Evolutionary conservation across 75 land plant genomes (phyloP).

Genomic region (Isoetes taiwanensis): DNA sequence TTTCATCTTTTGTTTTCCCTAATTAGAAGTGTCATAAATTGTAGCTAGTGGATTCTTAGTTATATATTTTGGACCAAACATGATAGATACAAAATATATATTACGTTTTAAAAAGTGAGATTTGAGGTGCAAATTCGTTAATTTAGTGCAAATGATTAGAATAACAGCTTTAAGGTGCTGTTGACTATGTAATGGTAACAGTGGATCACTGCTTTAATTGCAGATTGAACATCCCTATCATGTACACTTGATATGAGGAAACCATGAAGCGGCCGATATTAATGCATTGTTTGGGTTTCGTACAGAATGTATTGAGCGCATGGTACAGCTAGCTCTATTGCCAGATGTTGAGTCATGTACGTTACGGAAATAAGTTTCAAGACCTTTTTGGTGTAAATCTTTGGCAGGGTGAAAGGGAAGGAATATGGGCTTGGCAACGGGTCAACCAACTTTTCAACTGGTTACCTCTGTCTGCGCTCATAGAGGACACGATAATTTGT

Average conservation of each 20-base stretch:
- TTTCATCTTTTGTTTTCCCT: neutral
- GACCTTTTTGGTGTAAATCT: slow-evolving; percentile 1
- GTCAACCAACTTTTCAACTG: slow-evolving; percentile 89
- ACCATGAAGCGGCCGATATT: slow-evolving; percentile 3
- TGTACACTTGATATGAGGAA: neutral
- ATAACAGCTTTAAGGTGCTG: too few species aligned
- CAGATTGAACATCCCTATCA: neutral
- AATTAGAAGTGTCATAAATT: neutral
- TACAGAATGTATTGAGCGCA: neutral
- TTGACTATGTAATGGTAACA: neutral
- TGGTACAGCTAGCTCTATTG: too few species aligned
- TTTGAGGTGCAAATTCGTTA: too few species aligned
- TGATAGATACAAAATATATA: neutral
- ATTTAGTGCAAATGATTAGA: too few species aligned
- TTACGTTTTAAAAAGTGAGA: neutral
- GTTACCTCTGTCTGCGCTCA: slow-evolving; percentile 96
- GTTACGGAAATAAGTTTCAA: too few species aligned
- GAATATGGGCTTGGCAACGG: slow-evolving; percentile 96
- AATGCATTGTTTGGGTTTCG: slow-evolving; percentile 4
- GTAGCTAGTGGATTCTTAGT: neutral
- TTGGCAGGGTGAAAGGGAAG: slow-evolving; percentile 90
- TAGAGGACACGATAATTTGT: slow-evolving; percentile 94
- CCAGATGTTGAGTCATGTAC: too few species aligned
- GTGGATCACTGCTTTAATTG: neutral
- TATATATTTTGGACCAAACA: neutral